phyloP scores from a whole-genome alignment of 176 grass and related monocot species.

The Puccinellia tenuiflora region DNA sequence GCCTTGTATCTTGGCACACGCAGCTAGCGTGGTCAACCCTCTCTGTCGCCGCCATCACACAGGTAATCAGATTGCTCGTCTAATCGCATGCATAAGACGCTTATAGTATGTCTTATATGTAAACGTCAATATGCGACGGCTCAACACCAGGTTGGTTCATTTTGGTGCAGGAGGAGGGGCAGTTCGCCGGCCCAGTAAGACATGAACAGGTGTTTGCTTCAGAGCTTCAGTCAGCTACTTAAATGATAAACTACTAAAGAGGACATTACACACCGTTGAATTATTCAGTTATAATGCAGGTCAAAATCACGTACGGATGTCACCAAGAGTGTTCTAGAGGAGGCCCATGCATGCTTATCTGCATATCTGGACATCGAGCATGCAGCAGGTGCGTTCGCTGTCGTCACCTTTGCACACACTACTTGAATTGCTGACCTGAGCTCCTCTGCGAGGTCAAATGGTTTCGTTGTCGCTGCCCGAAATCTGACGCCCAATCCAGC shows the following conservation, averaged over 20 bases:
- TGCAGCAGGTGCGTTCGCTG: slow-evolving; percentile 14
- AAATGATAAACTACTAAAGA: neutral
- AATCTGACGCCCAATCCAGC: neutral
- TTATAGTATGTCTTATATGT: neutral
- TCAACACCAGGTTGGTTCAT: neutral
- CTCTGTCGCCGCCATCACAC: neutral
- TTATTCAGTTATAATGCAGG: neutral
- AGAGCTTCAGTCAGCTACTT: slow-evolving; percentile 13
- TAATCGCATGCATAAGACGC: neutral
- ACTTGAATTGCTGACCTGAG: slow-evolving; percentile 1
- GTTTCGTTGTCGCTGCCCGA: slow-evolving; percentile 5
- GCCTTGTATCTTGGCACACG: neutral
- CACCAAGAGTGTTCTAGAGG: neutral
- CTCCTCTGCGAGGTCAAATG: slow-evolving; percentile 7
- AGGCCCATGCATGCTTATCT: neutral
- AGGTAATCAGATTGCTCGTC: neutral
- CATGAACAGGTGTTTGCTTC: slow-evolving; percentile 1
- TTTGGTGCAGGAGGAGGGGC: neutral
- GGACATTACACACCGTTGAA: too few species aligned
- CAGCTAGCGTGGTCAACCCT: slow-evolving; percentile 7
- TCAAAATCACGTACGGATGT: neutral
- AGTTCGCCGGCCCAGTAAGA: neutral
- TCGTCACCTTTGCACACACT: neutral
- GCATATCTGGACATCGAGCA: neutral
- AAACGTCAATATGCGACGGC: neutral